Conservation (phyloP, 2,329 filamentous ascomycete species). For the Chalaropsis thielavioides region DNA sequence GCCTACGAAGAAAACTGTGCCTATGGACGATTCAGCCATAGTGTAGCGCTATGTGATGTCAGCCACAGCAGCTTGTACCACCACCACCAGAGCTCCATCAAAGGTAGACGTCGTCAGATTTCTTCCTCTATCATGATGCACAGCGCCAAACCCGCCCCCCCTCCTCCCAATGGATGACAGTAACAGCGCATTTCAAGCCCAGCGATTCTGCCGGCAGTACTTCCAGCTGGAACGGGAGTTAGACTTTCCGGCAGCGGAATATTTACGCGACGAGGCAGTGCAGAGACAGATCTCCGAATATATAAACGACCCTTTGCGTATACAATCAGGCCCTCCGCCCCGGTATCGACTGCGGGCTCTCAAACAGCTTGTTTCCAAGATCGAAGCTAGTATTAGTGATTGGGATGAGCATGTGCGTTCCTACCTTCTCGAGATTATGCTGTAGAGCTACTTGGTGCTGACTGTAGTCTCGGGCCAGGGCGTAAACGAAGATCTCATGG, state of each 20-base stretch:
- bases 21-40: too few species aligned
- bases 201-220: conserved; percentile 58
- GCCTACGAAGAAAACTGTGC: not conserved
- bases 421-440: not conserved
- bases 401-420: conserved; percentile 74
- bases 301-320: conserved; percentile 1
- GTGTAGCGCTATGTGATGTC: too few species aligned
- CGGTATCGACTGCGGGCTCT: conserved; percentile 58
- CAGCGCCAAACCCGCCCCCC: not conserved
- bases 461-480: conserved; percentile 40
- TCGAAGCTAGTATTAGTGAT: conserved; percentile 63
- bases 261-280: conserved; percentile 44
- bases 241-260: conserved; percentile 44
- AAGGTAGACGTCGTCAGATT: not conserved
- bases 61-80: not conserved
- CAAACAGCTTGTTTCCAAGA: conserved; percentile 53
- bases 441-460: conserved; percentile 5
- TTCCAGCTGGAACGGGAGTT: conserved; percentile 57
- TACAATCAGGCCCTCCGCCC: conserved; percentile 37
- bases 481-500: conserved; percentile 69
- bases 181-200: conserved; percentile 13
- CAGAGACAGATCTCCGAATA: conserved; percentile 32
- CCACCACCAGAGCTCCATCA: not conserved
- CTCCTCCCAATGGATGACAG: not conserved
- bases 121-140: not conserved